These are phyloP conservation scores for Coemansia sp. DNA, from an alignment of 371 early-diverging fungal genomes.

Conservation along the genomic window DNA sequence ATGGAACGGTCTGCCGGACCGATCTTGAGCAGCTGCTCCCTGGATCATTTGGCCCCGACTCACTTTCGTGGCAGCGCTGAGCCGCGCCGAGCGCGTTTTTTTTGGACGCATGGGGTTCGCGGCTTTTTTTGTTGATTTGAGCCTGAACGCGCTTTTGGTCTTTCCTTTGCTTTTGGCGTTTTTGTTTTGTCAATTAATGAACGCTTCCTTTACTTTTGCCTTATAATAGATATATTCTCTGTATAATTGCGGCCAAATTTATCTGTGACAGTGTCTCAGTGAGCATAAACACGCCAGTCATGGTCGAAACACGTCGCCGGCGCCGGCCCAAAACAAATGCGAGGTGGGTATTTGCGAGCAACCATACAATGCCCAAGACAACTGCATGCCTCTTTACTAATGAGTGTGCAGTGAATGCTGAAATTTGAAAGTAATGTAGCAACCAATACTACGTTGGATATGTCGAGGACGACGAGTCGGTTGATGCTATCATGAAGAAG, in stretches of 20 bases:
- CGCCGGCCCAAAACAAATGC: conserved; percentile 46
- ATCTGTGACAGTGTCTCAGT: neutral
- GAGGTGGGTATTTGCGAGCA: conserved; percentile 21
- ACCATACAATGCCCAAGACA: neutral
- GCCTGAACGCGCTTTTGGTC: no score
- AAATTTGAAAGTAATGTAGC: conserved; percentile 49
- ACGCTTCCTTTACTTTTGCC: neutral
- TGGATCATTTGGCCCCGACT: conserved; percentile 60
- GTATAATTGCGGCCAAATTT: neutral
- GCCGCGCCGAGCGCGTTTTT: conserved; percentile 1
- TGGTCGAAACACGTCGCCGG: conserved; percentile 51
- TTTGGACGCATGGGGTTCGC: neutral
- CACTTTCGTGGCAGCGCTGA: conserved; percentile 14
- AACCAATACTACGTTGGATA: conserved; percentile 91
- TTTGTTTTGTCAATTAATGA: neutral
- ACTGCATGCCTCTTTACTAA: neutral
- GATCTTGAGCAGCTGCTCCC: conserved; percentile 56
- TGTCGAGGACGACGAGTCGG: conserved; percentile 91
- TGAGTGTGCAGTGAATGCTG: neutral
- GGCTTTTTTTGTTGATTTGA: neutral
- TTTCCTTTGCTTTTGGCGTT: neutral
- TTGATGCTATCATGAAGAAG: conserved; percentile 95
- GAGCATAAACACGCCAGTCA: conserved; percentile 2
- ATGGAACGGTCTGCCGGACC: conserved; percentile 49
- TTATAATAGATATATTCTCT: neutral